A percentile compares a stretch with the other conserved stretches of the same genome.
phyloP scores from a whole-genome alignment of 2,329 filamentous ascomycete genomes.

The Fusarium lateritium region DNA sequence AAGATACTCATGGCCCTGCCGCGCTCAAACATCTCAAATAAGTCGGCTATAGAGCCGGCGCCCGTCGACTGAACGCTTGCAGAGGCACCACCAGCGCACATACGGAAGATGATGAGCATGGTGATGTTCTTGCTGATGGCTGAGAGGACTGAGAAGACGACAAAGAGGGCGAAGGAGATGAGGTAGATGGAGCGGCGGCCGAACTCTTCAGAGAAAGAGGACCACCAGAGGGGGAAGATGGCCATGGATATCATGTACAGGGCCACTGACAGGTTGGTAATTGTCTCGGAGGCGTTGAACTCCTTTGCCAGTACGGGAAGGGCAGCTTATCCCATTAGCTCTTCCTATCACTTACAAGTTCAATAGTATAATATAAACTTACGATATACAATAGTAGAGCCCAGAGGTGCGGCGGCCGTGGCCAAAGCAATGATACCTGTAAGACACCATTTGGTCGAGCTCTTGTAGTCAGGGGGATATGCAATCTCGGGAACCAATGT shows the following conservation, averaged over 20 bases:
- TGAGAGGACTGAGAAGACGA: slow-evolving; percentile 78
- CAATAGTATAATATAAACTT: slow-evolving; percentile 53
- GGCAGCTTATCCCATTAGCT: slow-evolving; percentile 67
- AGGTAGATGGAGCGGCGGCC: slow-evolving; percentile 86
- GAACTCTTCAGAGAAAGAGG: slow-evolving; percentile 80
- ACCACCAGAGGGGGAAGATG: slow-evolving; percentile 91
- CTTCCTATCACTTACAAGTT: neutral
- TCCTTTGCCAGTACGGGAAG: slow-evolving; percentile 74
- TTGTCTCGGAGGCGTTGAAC: slow-evolving; percentile 73
- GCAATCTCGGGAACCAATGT: slow-evolving; percentile 84
- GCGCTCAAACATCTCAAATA: slow-evolving; percentile 81
- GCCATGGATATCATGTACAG: slow-evolving; percentile 88
- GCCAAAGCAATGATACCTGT: slow-evolving; percentile 84
- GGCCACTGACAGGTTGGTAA: slow-evolving; percentile 82
- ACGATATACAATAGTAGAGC: slow-evolving; percentile 88
- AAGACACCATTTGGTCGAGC: slow-evolving; percentile 86
- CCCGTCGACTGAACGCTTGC: slow-evolving; percentile 88
- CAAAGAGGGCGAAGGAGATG: slow-evolving; percentile 79
- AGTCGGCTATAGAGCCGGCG: slow-evolving; percentile 85
- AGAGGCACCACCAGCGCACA: slow-evolving; percentile 81
- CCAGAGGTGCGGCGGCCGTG: slow-evolving; percentile 84
- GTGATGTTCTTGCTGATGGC: slow-evolving; percentile 78
- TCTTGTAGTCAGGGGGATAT: slow-evolving; percentile 79
- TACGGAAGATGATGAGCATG: slow-evolving; percentile 84
- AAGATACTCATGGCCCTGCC: slow-evolving; percentile 87